Conservation (phyloP, 2,329 filamentous ascomycete species). For the Chaetothyriales sp. region DNA sequence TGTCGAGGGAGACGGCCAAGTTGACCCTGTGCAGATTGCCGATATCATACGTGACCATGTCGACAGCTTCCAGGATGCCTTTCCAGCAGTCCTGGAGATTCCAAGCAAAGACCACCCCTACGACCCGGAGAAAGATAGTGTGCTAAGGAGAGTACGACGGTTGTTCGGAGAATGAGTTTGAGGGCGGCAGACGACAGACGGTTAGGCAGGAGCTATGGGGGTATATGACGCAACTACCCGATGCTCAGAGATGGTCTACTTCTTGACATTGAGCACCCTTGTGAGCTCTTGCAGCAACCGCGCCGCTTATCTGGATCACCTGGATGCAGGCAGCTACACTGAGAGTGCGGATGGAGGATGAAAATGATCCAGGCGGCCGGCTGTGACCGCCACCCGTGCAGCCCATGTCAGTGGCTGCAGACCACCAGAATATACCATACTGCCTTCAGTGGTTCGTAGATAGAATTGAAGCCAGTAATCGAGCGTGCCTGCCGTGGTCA, state of each 20-base stretch:
- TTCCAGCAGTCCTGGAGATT: constrained; percentile 92
- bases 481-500: neutral
- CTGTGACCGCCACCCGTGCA: neutral
- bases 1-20: constrained; percentile 4
- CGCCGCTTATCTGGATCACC: neutral
- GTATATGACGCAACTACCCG: neutral
- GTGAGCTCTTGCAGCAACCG: neutral
- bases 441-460: no score
- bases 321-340: neutral
- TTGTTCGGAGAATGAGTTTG: constrained; percentile 46
- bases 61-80: constrained; percentile 84
- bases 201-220: neutral
- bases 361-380: neutral
- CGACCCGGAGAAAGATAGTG: constrained; percentile 96
- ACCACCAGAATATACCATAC: neutral
- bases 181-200: neutral
- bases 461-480: neutral
- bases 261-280: neutral
- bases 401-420: neutral
- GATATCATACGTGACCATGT: constrained; percentile 85
- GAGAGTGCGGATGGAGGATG: neutral
- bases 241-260: neutral
- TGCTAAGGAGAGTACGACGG: constrained; percentile 71
- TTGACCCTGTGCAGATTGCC: constrained; percentile 52
- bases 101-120: constrained; percentile 98